These are phyloP conservation scores for Alternaria novae-zelandiae DNA, from an alignment of 2,329 filamentous ascomycete genomes.

Conservation along the genomic window DNA sequence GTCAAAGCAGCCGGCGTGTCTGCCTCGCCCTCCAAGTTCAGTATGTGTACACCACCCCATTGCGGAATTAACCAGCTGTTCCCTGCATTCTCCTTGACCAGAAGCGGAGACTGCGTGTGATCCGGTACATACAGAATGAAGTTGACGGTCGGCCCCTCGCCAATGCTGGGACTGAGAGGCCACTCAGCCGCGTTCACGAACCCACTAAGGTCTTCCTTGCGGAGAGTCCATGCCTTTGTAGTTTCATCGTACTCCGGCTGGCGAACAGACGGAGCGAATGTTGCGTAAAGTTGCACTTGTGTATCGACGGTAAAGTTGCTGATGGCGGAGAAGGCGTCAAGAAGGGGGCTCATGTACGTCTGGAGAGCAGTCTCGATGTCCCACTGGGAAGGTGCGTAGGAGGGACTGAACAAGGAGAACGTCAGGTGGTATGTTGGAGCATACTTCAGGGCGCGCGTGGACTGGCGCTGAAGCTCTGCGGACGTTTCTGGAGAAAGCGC, in stretches of 20 bases:
- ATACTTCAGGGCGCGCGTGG: constrained; percentile 86
- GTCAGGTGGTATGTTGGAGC: constrained; percentile 93
- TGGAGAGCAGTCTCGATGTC: constrained; percentile 83
- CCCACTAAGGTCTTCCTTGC: constrained; percentile 85
- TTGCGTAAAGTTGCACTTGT: constrained; percentile 91
- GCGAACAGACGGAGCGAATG: constrained; percentile 67
- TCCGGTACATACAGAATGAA: constrained; percentile 91
- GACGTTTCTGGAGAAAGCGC: constrained; percentile 54
- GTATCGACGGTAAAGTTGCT: constrained; percentile 97
- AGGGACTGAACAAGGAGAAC: constrained; percentile 90
- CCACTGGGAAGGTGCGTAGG: constrained; percentile 82
- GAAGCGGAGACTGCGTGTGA: constrained; percentile 65
- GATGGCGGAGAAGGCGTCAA: constrained; percentile 79
- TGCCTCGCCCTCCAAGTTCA: constrained; percentile 60
- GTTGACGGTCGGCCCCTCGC: constrained; percentile 90
- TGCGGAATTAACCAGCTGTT: constrained; percentile 95
- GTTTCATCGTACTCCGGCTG: constrained; percentile 61
- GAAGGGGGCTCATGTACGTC: constrained; percentile 80
- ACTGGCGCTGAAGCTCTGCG: constrained; percentile 68
- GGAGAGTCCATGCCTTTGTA: constrained; percentile 70
- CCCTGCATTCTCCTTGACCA: constrained; percentile 64
- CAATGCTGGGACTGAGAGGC: constrained; percentile 94
- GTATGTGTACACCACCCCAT: constrained; percentile 81
- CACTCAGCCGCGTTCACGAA: constrained; percentile 99
- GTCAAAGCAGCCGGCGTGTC: constrained; percentile 60